Conservation (phyloP, 2,329 filamentous ascomycete genomes). For the Verticillium tricorpus region DNA sequence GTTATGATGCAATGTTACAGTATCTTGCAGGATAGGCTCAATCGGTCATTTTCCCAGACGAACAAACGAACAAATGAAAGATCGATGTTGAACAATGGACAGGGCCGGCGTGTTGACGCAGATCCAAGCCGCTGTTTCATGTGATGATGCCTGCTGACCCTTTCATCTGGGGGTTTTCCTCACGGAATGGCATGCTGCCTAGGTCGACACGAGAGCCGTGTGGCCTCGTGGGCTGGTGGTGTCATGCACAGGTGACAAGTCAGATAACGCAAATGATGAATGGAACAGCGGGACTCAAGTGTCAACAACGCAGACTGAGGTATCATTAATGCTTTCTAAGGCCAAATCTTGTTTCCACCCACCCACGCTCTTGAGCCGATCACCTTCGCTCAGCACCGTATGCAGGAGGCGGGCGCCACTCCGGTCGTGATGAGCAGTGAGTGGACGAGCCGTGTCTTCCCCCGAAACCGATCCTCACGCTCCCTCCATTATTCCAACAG, state of each 20-base stretch:
- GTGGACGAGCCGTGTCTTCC: background rate
- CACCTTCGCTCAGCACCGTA: background rate
- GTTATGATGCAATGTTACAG: background rate
- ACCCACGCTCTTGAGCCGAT: background rate
- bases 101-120: too few species aligned
- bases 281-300: background rate
- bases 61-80: background rate
- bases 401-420: background rate
- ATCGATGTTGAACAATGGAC: too few species aligned
- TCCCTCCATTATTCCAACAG: background rate
- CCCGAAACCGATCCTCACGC: background rate
- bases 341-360: background rate
- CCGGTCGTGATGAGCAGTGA: background rate
- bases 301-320: background rate
- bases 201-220: too few species aligned
- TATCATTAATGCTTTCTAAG: slow-evolving; percentile 1
- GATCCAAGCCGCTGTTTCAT: too few species aligned
- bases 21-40: background rate
- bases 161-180: too few species aligned
- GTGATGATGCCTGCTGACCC: too few species aligned
- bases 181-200: too few species aligned
- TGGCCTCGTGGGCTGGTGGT: too few species aligned
- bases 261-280: background rate
- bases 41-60: background rate
- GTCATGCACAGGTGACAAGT: background rate